Evolutionary conservation across 75 land plant species (phyloP), one percentile per base, ranked within the genome.

Genomic region (Picea sitchensis): DNA sequence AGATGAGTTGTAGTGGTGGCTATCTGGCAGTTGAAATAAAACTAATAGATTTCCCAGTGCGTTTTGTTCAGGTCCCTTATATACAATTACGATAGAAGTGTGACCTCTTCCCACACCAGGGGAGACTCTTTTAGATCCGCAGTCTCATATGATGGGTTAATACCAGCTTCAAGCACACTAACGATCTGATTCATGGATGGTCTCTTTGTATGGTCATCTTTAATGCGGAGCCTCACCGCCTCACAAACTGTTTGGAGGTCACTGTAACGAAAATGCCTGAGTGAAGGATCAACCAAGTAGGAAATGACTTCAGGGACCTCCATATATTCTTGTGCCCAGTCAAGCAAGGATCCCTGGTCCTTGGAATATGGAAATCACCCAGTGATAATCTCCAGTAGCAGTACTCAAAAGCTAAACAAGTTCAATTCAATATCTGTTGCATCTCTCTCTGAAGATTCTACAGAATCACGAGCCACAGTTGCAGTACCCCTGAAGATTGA

Each of bases 311-410:
- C 92, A 30, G 96, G 89, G 32, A 79, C 54, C 11, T 86, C 87
- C 30, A 96, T 83, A 76, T 90, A 93, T 58, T 90, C 89, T 68
- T 65, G 82, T 13, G 98, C 98, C 99, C 97, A 96, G 58, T 94
- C 93, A 5, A 94, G 82, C 65, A 96, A 82, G 80, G 71, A 85
- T 2, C 98, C 99, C 72, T 80, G 84, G 47, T 86, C 89, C 74
- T 94, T 88, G 84, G 84, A 86, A 75, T 84, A 88, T 59, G 95
- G 87, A 78, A 88, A 88, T 72, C 99, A 85, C 4, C 99, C 99
- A 77, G 90, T 94, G 56, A 96, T 79, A 41, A 91, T 84, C 80
- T 96, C 99, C 77, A 96, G 82, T 67, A 96, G 71, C 26, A 96
- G 89, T 3, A 96, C 85, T 14, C 99, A 97, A 83, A 96, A 96